Evolutionary conservation across 169 alveolate genomes (phyloP), one percentile per base, ranked within the genome.

Genomic region (Plasmodium relictum): DNA sequence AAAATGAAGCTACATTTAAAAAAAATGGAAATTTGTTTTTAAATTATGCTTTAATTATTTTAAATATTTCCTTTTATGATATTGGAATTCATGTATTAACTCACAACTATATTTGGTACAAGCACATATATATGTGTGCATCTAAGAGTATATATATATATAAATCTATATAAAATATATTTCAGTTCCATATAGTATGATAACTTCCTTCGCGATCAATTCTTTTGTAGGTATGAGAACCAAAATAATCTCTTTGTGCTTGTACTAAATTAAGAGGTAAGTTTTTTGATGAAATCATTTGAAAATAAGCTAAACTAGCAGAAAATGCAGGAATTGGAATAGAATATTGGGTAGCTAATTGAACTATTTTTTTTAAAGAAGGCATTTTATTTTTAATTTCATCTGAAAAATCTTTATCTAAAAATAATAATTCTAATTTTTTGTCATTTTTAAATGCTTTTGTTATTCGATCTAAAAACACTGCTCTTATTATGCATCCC

Each of bases 201-300:
- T 72, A 87, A 22, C 85, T 88, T 22, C 97, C 97, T n/a, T 89
- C 94, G 20, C 61, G 70, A 85, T 93, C 97, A 6, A 39, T 76
- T 65, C 95, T 87, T 42, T 88, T 89, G 89, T 92, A 95, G 39
- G 94, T 85, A 88, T 95, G 98, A 5, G 97, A 80, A 12, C 98
- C 98, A 74, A 95, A 95, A 73, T 61, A 93, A 88, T 95, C 98
- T 37, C 98, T 88, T 62, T 95, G 98, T 16, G 97, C 98, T 68
- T 95, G 98, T 10, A 95, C 92, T 66, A 95, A 92, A 74, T 85
- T 95, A 62, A 88, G 88, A 65, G 91, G 96, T 83, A 87, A 80
- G 62, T 88, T 73, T 63, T 74, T 45, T 10, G 95, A 90, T 42
- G 94, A 83, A 44, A 94, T 44, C 83, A 92, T 87, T 88, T 91